Conservation (phyloP, 345 rosid genomes). For the Populus alba region DNA sequence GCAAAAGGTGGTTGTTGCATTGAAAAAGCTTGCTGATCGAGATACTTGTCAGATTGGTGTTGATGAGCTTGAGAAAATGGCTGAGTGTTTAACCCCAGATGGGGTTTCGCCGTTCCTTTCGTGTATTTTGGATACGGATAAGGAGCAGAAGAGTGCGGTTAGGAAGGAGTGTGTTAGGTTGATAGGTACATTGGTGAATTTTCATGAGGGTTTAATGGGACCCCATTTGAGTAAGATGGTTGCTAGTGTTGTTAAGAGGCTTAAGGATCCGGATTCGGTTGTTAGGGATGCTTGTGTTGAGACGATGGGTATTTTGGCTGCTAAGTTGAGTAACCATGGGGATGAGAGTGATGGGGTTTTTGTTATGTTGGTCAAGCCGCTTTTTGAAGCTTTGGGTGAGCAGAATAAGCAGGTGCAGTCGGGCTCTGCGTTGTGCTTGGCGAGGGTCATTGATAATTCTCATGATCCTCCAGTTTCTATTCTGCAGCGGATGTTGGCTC, state of each 20-base stretch:
- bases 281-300: constrained; percentile 88
- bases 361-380: constrained; percentile 65
- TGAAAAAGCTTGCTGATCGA: constrained; percentile 84
- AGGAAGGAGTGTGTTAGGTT: constrained; percentile 71
- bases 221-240: constrained; percentile 72
- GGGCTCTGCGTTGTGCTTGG: constrained; percentile 86
- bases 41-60: constrained; percentile 80
- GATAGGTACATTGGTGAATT: constrained; percentile 57
- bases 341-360: constrained; percentile 50
- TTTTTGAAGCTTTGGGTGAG: constrained; percentile 88
- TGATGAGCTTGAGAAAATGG: constrained; percentile 74
- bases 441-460: constrained; percentile 61
- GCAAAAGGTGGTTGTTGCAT: constrained; percentile 64
- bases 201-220: constrained; percentile 45
- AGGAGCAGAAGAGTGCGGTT: constrained; percentile 65
- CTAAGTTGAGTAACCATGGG: constrained; percentile 41
- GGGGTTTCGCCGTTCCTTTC: constrained; percentile 66
- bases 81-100: constrained; percentile 52
- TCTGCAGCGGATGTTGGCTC: constrained; percentile 68
- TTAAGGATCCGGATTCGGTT: constrained; percentile 78
- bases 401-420: constrained; percentile 84
- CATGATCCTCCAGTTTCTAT: constrained; percentile 60
- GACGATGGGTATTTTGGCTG: constrained; percentile 69
- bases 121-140: constrained; percentile 68
- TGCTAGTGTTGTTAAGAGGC: constrained; percentile 72